Conservation (phyloP, 768 basidiomycete genomes). For the Kwoniella botswanensis region DNA sequence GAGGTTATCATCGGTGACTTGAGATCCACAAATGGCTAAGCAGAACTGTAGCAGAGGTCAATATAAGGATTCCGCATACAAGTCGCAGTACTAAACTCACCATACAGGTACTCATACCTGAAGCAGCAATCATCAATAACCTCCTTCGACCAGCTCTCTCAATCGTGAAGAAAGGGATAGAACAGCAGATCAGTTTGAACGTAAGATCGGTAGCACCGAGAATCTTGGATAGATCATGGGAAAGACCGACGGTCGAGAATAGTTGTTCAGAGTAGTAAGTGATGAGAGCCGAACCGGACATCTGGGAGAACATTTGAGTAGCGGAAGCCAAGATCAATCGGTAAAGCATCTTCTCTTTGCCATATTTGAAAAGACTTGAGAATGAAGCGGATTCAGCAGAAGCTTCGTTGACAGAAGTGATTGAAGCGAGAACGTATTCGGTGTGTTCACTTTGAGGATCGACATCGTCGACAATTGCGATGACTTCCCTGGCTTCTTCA, state of each 20-base stretch:
- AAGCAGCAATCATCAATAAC: slow-evolving; percentile 27
- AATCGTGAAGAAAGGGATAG: slow-evolving; percentile 39
- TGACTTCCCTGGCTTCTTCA: slow-evolving; percentile 30
- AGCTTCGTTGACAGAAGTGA: slow-evolving; percentile 20
- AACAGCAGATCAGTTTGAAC: slow-evolving; percentile 33
- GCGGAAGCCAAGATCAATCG: slow-evolving; percentile 31
- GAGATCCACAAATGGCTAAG: slow-evolving; percentile 35
- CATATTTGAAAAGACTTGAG: slow-evolving; percentile 32
- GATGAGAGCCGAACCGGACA: slow-evolving; percentile 36
- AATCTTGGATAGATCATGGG: slow-evolving; percentile 27
- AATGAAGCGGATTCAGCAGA: slow-evolving; percentile 29
- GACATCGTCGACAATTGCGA: slow-evolving; percentile 29
- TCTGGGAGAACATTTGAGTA: slow-evolving; percentile 31
- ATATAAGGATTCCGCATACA: neutral
- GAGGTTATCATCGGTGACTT: slow-evolving; percentile 28
- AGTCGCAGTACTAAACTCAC: slow-evolving; percentile 5
- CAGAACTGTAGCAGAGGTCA: slow-evolving; percentile 15
- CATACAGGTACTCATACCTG: slow-evolving; percentile 38
- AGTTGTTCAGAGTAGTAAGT: slow-evolving; percentile 38
- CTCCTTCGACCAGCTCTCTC: slow-evolving; percentile 32
- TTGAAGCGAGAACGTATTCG: slow-evolving; percentile 10
- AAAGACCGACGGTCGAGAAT: slow-evolving; percentile 32
- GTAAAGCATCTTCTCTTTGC: slow-evolving; percentile 34
- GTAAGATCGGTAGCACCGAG: slow-evolving; percentile 32
- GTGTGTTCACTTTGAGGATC: slow-evolving; percentile 21